Evolutionary conservation across 140 eudicot species (phyloP).

Genomic region (Erigeron philadelphicus): DNA sequence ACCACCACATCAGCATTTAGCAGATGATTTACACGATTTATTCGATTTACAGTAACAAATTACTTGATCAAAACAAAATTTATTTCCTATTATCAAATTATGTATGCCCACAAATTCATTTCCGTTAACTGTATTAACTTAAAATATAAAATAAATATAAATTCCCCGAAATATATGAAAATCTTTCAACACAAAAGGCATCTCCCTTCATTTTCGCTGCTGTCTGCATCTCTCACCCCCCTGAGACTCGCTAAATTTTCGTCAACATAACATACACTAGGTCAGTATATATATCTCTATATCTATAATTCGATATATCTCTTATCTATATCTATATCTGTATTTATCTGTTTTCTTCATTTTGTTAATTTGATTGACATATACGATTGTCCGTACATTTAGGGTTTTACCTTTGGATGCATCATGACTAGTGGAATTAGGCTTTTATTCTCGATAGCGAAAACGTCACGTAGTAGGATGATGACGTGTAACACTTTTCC

Average conservation of each 20-base stretch:
- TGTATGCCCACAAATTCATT: too few relatives aligned
- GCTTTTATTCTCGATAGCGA: slow-evolving; percentile 27
- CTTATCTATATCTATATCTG: not conserved
- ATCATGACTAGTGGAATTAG: slow-evolving; percentile 47
- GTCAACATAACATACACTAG: not conserved
- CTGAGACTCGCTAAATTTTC: not conserved
- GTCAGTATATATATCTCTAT: not conserved
- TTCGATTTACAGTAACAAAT: too few relatives aligned
- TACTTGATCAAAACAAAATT: too few relatives aligned
- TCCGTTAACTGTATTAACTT: too few relatives aligned
- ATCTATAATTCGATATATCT: too few relatives aligned
- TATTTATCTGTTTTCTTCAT: not conserved
- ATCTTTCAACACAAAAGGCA: too few relatives aligned
- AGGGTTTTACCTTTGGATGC: slow-evolving; percentile 28
- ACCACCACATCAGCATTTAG: too few relatives aligned
- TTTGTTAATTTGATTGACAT: not conserved
- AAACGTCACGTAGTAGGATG: slow-evolving; percentile 18
- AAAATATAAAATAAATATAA: too few relatives aligned
- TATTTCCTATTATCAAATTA: too few relatives aligned
- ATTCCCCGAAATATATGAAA: too few relatives aligned
- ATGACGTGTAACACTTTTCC: slow-evolving; percentile 13
- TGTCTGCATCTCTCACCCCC: slow-evolving; percentile 12
- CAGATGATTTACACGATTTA: too few relatives aligned
- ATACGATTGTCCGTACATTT: slow-evolving; percentile 11
- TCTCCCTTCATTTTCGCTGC: not conserved